A percentile compares a stretch with the other conserved stretches of the same genome.
Conservation (phyloP, 1,284 basidiomycete species). For the Ustilago crameri region DNA sequence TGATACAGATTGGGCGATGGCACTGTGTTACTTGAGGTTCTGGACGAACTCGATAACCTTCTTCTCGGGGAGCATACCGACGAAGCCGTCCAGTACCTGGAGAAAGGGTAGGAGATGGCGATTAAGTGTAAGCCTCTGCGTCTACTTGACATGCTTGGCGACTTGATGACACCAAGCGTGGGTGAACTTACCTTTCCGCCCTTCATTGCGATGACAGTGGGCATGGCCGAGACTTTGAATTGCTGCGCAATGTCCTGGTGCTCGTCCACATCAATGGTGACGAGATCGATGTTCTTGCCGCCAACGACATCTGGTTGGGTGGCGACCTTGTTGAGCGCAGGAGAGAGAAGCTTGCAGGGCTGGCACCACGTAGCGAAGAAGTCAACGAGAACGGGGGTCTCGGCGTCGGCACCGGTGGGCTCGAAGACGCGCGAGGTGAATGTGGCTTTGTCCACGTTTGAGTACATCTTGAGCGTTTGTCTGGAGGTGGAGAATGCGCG, state of each 20-base stretch:
- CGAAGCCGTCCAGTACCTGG: constrained; percentile 44
- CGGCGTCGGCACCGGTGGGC: constrained; percentile 17
- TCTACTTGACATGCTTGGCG: too few relatives aligned
- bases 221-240: constrained; percentile 57
- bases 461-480: constrained; percentile 15
- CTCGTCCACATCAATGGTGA: constrained; percentile 55
- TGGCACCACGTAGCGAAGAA: constrained; percentile 60
- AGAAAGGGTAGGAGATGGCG: neutral
- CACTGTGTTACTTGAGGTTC: constrained; percentile 22
- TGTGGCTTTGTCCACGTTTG: constrained; percentile 17
- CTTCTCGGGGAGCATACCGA: constrained; percentile 55
- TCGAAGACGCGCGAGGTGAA: constrained; percentile 29
- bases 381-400: constrained; percentile 50
- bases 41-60: constrained; percentile 55
- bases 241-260: constrained; percentile 44
- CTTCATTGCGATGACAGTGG: constrained; percentile 54
- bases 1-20: neutral
- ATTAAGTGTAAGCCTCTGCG: too few relatives aligned
- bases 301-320: constrained; percentile 30
- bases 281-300: constrained; percentile 44
- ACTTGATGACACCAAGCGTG: neutral
- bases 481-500: constrained; percentile 6
- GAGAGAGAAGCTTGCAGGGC: constrained; percentile 61
- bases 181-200: constrained; percentile 41
- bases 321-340: constrained; percentile 44